Evolutionary conservation across 768 basidiomycete genomes (phyloP).

Genomic region (Dioszegia crocea): DNA sequence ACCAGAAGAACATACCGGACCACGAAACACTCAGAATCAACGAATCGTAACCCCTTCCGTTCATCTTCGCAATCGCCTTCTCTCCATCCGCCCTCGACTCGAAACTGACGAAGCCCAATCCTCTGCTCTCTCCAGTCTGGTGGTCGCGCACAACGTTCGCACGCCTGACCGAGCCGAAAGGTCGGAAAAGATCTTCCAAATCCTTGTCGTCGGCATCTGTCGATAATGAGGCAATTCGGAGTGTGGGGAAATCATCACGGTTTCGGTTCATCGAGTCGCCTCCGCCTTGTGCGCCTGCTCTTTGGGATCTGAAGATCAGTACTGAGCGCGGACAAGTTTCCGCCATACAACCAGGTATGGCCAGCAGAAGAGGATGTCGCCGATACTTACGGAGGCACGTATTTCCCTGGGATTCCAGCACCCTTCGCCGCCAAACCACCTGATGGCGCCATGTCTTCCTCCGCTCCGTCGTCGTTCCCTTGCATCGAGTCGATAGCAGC

Average conservation of each 20-base stretch:
- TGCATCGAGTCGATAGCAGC: slow-evolving; percentile 37
- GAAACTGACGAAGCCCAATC: slow-evolving; percentile 96
- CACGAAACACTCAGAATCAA: slow-evolving; percentile 70
- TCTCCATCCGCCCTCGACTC: slow-evolving; percentile 76
- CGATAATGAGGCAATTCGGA: slow-evolving; percentile 94
- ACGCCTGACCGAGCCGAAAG: slow-evolving; percentile 74
- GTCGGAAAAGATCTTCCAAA: slow-evolving; percentile 77
- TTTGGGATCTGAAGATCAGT: slow-evolving; percentile 2
- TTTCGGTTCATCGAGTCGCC: slow-evolving; percentile 73
- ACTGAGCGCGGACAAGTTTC: background rate
- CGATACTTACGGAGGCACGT: slow-evolving; percentile 21
- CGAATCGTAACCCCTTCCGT: slow-evolving; percentile 86
- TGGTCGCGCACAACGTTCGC: slow-evolving; percentile 93
- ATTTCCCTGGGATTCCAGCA: slow-evolving; percentile 16
- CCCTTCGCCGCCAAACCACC: slow-evolving; percentile 29
- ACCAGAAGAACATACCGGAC: slow-evolving; percentile 52
- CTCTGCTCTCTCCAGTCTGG: slow-evolving; percentile 90
- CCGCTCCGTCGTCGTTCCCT: slow-evolving; percentile 54
- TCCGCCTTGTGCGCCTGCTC: slow-evolving; percentile 57
- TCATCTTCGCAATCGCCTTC: slow-evolving; percentile 82
- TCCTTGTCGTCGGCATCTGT: slow-evolving; percentile 94
- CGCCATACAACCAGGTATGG: background rate
- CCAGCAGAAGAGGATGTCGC: too few species aligned
- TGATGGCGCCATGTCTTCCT: slow-evolving; percentile 47
- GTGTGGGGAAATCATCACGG: slow-evolving; percentile 89